Evolutionary conservation across 2,329 filamentous ascomycete species (phyloP).

Genomic region (Pseudopithomyces maydicus): DNA sequence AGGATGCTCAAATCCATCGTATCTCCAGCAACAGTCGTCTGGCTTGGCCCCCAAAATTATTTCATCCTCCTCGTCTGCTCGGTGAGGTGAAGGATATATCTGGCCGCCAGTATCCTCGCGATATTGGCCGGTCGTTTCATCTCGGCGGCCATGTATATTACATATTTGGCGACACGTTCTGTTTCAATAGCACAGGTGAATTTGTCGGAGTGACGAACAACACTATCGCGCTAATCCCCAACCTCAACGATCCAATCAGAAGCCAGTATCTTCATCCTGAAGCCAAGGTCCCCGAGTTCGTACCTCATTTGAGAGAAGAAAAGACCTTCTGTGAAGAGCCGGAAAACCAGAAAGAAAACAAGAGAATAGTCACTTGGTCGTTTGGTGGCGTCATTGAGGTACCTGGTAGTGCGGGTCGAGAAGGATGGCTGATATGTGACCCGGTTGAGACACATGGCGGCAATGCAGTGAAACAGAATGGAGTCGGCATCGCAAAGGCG

Average conservation of each 20-base stretch:
- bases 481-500: conserved; percentile 15
- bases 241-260: conserved; percentile 8
- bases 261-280: conserved; percentile 8
- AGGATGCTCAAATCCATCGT: neutral
- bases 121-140: conserved; percentile 12
- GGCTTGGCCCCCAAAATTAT: conserved; percentile 13
- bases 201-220: conserved; percentile 20
- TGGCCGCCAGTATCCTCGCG: conserved; percentile 10
- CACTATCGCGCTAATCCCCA: conserved; percentile 12
- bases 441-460: conserved; percentile 14
- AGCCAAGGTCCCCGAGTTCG: conserved; percentile 13
- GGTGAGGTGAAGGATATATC: conserved; percentile 15
- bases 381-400: conserved; percentile 18
- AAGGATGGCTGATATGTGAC: conserved; percentile 18
- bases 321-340: conserved; percentile 6
- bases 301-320: conserved; percentile 10
- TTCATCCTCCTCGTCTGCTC: conserved; percentile 3
- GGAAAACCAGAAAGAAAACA: conserved; percentile 12
- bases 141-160: conserved; percentile 15
- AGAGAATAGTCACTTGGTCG: conserved; percentile 15
- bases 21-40: neutral
- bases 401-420: conserved; percentile 5
- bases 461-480: conserved; percentile 5
- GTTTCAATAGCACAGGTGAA: conserved; percentile 9
- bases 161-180: conserved; percentile 21